Conservation (phyloP, 208 protist species). For the Acanthamoeba royreba region DNA sequence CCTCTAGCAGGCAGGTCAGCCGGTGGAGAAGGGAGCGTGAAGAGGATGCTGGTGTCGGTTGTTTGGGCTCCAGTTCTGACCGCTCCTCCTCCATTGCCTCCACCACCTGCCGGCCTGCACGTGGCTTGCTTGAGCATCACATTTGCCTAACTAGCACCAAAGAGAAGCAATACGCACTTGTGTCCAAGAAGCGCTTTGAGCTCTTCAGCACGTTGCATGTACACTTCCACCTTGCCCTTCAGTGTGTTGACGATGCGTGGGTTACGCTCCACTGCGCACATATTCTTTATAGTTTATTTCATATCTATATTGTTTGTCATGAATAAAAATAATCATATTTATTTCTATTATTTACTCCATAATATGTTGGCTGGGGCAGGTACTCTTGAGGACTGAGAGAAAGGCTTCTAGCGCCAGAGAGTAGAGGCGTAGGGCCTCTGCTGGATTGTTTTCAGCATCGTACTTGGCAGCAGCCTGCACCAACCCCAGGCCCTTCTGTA, state of each 20-base stretch:
- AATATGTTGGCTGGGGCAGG: background rate
- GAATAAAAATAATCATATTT: background rate
- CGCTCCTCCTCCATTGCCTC: background rate
- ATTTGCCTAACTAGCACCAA: background rate
- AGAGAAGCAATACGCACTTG: background rate
- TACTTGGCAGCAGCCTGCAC: conserved; percentile 26
- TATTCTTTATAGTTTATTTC: background rate
- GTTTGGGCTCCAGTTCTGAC: background rate
- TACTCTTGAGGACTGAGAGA: conserved; percentile 41
- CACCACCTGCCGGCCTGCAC: background rate
- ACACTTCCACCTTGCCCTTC: background rate
- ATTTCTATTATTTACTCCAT: no score
- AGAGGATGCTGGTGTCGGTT: background rate
- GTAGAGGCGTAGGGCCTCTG: conserved; percentile 18
- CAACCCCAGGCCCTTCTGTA: background rate
- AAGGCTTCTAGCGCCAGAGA: conserved; percentile 40
- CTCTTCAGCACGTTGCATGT: conserved; percentile 5
- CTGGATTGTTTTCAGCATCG: background rate
- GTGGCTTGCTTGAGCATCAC: no score
- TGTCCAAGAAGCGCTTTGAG: background rate
- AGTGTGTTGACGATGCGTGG: background rate
- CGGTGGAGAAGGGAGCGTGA: background rate
- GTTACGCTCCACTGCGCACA: background rate
- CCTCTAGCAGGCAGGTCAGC: background rate
- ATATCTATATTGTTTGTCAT: background rate